phyloP scores from a whole-genome alignment of 1,284 basidiomycete genomes.

The Bjerkandera adusta region DNA sequence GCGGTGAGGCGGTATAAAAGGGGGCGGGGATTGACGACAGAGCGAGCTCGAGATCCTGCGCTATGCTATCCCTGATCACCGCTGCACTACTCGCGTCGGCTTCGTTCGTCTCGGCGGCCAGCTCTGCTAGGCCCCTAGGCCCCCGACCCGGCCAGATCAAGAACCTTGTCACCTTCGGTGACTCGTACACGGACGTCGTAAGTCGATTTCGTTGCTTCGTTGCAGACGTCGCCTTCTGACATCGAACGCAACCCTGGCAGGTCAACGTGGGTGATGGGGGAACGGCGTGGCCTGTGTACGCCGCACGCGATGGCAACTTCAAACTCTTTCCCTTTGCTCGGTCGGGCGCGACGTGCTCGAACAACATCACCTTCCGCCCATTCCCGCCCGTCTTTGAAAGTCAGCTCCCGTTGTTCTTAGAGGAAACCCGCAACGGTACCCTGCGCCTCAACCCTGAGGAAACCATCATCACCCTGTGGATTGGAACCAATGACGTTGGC shows the following conservation, averaged over 20 bases:
- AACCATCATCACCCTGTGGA: conserved; percentile 48
- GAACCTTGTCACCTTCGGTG: conserved; percentile 46
- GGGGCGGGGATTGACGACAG: background rate
- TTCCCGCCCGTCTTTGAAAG: conserved; percentile 38
- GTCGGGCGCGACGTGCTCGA: conserved; percentile 45
- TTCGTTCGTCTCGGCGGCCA: background rate
- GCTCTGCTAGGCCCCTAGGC: conserved; percentile 8
- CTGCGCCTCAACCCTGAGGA: conserved; percentile 29
- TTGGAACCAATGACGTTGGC: conserved; percentile 49
- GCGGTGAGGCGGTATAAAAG: background rate
- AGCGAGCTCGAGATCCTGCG: background rate
- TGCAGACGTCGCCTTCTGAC: background rate
- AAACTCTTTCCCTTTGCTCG: conserved; percentile 41
- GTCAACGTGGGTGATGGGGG: conserved; percentile 5
- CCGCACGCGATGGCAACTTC: conserved; percentile 32
- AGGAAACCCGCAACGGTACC: conserved; percentile 26
- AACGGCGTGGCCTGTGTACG: conserved; percentile 42
- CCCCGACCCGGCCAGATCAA: conserved; percentile 36
- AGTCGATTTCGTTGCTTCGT: background rate
- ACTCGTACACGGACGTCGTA: conserved; percentile 43
- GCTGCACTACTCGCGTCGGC: background rate
- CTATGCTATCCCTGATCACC: background rate
- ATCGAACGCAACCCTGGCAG: background rate
- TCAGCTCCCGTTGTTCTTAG: conserved; percentile 38
- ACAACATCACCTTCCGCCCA: conserved; percentile 38